Percentiles rank a stretch among this genome's conserved stretches.
Conservation (phyloP, 1,284 basidiomycete genomes). For the Leccinum pachyderme region DNA sequence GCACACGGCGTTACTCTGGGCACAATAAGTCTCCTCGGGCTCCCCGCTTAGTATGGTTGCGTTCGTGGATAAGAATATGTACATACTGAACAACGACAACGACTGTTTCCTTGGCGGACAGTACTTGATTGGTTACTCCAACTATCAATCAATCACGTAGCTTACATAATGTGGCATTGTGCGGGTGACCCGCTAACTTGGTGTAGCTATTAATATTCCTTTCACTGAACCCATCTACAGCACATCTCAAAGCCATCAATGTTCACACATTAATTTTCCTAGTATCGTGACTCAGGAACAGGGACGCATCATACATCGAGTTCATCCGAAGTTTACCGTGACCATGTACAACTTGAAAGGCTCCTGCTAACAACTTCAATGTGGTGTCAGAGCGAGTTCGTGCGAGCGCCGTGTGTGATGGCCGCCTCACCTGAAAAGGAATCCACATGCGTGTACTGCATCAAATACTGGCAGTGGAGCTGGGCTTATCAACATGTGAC, state of each 20-base stretch:
- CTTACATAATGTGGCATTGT: neutral
- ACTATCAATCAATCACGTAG: neutral
- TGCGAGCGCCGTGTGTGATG: neutral
- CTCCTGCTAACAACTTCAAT: neutral
- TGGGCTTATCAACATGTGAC: slow-evolving; percentile 5
- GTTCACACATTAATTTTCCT: neutral
- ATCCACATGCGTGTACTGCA: neutral
- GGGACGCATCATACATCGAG: neutral
- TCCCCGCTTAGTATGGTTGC: neutral
- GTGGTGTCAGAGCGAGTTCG: neutral
- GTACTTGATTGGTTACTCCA: neutral
- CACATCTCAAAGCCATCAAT: neutral
- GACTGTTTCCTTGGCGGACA: neutral
- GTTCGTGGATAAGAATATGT: neutral
- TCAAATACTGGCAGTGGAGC: neutral
- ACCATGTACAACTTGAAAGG: too few species aligned
- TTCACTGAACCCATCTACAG: neutral
- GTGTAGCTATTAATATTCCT: too few species aligned
- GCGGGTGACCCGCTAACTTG: too few species aligned
- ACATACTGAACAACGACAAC: neutral
- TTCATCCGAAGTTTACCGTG: neutral
- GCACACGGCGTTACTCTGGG: neutral
- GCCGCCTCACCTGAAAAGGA: neutral
- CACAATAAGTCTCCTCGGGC: neutral
- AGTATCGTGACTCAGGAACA: neutral